Conservation (phyloP, 2,329 filamentous ascomycete genomes). For the Fusarium pseudoanthophilum region DNA sequence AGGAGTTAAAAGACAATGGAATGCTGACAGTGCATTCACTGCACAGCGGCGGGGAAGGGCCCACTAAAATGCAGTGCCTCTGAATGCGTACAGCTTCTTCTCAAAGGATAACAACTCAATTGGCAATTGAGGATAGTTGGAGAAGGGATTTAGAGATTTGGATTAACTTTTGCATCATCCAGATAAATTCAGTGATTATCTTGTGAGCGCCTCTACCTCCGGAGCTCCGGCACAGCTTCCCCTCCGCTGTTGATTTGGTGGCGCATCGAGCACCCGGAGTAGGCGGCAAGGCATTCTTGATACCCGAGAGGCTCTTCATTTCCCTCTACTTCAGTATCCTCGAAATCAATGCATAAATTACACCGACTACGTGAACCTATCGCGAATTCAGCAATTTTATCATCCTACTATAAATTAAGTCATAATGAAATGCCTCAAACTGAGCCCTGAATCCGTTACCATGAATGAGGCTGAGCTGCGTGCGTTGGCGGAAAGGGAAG, state of each 20-base stretch:
- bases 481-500: too few relatives aligned
- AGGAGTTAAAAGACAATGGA: background rate
- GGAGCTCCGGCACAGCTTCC: background rate
- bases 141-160: too few relatives aligned
- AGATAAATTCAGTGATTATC: too few relatives aligned
- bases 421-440: background rate
- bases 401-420: accelerated
- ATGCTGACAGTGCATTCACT: background rate
- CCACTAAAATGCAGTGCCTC: background rate
- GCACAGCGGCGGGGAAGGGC: background rate
- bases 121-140: background rate
- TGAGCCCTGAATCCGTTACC: background rate
- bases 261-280: background rate
- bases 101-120: background rate
- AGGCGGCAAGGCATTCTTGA: background rate
- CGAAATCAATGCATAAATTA: background rate
- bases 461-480: background rate
- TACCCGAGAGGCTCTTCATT: background rate
- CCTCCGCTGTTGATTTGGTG: background rate
- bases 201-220: too few relatives aligned
- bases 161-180: too few relatives aligned
- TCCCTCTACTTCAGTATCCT: background rate
- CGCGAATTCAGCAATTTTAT: accelerated
- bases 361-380: too few relatives aligned
- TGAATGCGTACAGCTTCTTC: background rate